phyloP scores from a whole-genome alignment of 2,329 filamentous ascomycete genomes.

The Zymoseptoria crescenta region DNA sequence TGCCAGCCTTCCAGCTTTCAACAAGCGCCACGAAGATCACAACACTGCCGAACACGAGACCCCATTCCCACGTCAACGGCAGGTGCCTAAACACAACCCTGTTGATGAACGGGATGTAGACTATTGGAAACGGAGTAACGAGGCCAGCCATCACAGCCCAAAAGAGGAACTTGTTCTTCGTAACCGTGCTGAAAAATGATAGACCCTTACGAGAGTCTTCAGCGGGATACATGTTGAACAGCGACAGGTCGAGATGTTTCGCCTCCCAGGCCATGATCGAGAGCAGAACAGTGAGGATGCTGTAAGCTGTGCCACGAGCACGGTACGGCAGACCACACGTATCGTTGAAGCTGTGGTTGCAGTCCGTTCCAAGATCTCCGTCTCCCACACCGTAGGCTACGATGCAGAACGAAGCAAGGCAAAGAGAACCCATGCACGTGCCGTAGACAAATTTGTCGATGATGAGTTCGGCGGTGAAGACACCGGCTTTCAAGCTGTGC shows the following conservation, averaged over 20 bases:
- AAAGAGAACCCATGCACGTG: slow-evolving; percentile 39
- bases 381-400: slow-evolving; percentile 38
- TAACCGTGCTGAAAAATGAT: slow-evolving; percentile 29
- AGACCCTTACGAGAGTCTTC: slow-evolving; percentile 19
- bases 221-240: slow-evolving; percentile 40
- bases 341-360: slow-evolving; percentile 38
- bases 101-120: slow-evolving; percentile 41
- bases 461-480: slow-evolving; percentile 41
- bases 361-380: slow-evolving; percentile 37
- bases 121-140: slow-evolving; percentile 36
- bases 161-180: slow-evolving; percentile 36
- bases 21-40: slow-evolving; percentile 36
- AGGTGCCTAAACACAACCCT: slow-evolving; percentile 39
- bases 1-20: slow-evolving; percentile 40
- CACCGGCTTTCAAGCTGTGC: slow-evolving; percentile 35
- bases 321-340: slow-evolving; percentile 38
- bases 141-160: slow-evolving; percentile 38
- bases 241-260: slow-evolving; percentile 37
- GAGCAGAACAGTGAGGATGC: slow-evolving; percentile 37
- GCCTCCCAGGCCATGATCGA: slow-evolving; percentile 44
- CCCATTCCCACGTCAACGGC: slow-evolving; percentile 41
- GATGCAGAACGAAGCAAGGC: slow-evolving; percentile 38
- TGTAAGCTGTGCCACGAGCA: slow-evolving; percentile 39
- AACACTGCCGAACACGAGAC: slow-evolving; percentile 35
- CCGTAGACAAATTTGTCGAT: slow-evolving; percentile 43